Evolutionary conservation across 371 early-diverging fungal genomes (phyloP).

Genomic region (Mucor irregularis): DNA sequence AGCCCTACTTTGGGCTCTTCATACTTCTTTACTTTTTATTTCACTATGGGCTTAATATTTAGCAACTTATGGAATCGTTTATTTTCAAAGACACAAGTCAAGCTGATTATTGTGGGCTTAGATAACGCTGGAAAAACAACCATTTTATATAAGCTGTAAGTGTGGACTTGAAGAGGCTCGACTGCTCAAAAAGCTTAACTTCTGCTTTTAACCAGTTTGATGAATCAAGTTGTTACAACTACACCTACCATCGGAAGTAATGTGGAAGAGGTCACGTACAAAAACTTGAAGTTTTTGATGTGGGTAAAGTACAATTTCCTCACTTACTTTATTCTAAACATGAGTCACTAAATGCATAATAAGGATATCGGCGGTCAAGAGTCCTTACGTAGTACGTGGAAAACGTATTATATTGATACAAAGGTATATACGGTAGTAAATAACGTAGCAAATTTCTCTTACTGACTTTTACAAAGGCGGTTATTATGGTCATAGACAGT

Average conservation of each 20-base stretch:
- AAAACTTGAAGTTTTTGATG: conserved; percentile 74
- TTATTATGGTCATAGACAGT: conserved; percentile 79
- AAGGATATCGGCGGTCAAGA: conserved; percentile 81
- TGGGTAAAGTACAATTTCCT: conserved; percentile 54
- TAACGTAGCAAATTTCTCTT: neutral
- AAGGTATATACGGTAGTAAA: conserved; percentile 37
- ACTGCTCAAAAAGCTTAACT: neutral
- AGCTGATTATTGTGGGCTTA: conserved; percentile 89
- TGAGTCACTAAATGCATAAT: neutral
- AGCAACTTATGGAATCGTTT: conserved; percentile 44
- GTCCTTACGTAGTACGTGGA: conserved; percentile 69
- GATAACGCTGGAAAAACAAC: conserved; percentile 96
- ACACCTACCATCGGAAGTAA: conserved; percentile 78
- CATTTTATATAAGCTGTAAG: conserved; percentile 66
- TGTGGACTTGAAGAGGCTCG: neutral
- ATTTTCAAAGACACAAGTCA: conserved; percentile 77
- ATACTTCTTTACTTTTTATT: neutral
- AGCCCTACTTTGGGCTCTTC: too few species aligned
- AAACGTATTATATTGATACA: conserved; percentile 72
- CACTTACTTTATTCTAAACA: too few species aligned
- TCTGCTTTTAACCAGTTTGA: conserved; percentile 39
- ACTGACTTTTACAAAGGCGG: conserved; percentile 60
- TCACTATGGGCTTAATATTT: conserved; percentile 43
- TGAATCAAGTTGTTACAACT: conserved; percentile 72
- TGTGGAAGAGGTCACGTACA: conserved; percentile 71